Conservation (phyloP, 192 early-diverging fungal genomes). For the Mortierella claussenii region DNA sequence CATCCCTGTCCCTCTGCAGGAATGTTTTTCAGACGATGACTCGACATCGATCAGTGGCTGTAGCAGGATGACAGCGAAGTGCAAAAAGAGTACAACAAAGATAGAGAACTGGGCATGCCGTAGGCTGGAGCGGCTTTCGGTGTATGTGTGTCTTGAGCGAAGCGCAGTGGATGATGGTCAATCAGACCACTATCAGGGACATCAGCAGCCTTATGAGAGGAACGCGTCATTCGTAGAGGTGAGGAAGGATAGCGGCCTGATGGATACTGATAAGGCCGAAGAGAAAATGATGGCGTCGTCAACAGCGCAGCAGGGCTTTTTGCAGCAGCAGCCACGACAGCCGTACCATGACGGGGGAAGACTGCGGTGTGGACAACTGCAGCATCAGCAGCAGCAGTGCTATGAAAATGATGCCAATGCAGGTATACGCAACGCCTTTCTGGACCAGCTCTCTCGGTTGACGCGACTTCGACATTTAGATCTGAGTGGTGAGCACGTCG, state of each 20-base stretch:
- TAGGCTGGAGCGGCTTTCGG: conserved; percentile 19
- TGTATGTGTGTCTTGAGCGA: conserved; percentile 19
- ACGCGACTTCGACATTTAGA: conserved; percentile 18
- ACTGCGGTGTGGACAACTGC: background rate
- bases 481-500: conserved; percentile 33
- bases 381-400: background rate
- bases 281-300: background rate
- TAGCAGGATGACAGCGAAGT: too few relatives aligned
- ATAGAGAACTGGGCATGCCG: conserved; percentile 12
- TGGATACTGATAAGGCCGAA: background rate
- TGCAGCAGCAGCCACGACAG: background rate
- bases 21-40: too few relatives aligned
- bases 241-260: too few relatives aligned
- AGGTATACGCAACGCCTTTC: conserved; percentile 3
- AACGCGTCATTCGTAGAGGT: too few relatives aligned
- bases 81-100: background rate
- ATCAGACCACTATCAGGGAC: background rate
- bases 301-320: conserved; percentile 5
- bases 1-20: background rate
- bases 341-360: background rate
- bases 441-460: conserved; percentile 16
- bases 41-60: too few relatives aligned
- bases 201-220: background rate
- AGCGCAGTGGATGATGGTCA: background rate
- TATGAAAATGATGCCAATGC: background rate